Evolutionary conservation across 108 stramenopile species (phyloP), one percentile per base, ranked within the genome.

Genomic region (Cyclotella atomus): DNA sequence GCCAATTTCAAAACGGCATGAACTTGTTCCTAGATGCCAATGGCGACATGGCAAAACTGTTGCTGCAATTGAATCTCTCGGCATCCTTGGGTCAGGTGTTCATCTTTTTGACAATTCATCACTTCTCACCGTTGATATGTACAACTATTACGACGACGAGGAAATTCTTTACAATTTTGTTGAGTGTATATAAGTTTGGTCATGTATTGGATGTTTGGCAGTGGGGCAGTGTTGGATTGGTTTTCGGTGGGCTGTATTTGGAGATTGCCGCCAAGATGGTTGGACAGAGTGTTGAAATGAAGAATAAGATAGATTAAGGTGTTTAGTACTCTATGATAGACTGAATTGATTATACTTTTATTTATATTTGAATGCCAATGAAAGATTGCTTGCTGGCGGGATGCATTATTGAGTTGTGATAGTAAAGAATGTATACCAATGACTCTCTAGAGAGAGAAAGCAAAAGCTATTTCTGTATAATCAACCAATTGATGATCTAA

Each of bases 141-240:
- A 97, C 98, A 6, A 98, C 98, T 35, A 94, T 98, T 53, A 98
- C 98, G 16, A 98, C 98, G 9, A 98, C 98, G 17, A 84, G 98
- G 50, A 98, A 98, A 65, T 97, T 98, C 83, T 95, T 97, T 57
- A 96, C 97, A 16, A 96, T 98, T 56, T 68, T 98, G 50, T 61
- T 97, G 27, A 91, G 89, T 38, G 96, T 98, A 10, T 60, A 91
- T 55, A 69, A 93, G 21, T 97, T 94, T 84, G 97, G 97, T 0
- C 97, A 98, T 87, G 62, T 72, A 6, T 89, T 98, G 55, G 83
- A 76, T 44, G 17, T 59, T 16, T 61, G 59, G 70, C 95, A 95
- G 62, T 97, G 97, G 97, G 53, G 68, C 29, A 79, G 90, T 53
- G 73, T 93, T n/a, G 76, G 44, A 27, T 64, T 94, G 62, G 94